A percentile compares a stretch with the other conserved stretches of the same genome.
Evolutionary conservation across 2,329 filamentous ascomycete genomes (phyloP).

Genomic region (Colletotrichum sansevieriae): DNA sequence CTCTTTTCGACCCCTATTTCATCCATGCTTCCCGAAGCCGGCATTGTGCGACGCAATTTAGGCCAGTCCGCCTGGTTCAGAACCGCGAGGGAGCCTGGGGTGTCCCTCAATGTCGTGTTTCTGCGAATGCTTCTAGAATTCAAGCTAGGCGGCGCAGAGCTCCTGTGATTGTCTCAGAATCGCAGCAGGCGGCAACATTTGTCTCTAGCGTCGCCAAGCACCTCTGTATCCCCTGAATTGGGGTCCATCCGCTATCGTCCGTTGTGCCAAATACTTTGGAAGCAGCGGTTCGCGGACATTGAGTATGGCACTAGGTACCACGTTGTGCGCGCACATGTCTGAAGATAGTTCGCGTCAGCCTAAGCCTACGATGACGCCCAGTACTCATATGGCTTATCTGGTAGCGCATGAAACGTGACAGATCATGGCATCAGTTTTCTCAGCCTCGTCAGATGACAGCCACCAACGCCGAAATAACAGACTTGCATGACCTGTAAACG

Average conservation of each 20-base stretch:
- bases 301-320: neutral
- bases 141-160: conserved; percentile 12
- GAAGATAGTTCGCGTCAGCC: neutral
- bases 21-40: neutral
- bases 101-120: conserved; percentile 12
- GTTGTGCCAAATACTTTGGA: neutral
- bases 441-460: conserved; percentile 17
- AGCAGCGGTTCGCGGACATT: neutral
- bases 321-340: conserved; percentile 1
- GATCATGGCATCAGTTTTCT: neutral
- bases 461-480: neutral
- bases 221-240: no score
- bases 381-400: conserved; percentile 4
- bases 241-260: neutral
- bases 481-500: neutral
- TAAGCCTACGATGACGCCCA: neutral
- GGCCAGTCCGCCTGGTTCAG: neutral
- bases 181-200: neutral
- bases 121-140: conserved; percentile 38
- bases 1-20: neutral
- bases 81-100: conserved; percentile 8
- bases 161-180: conserved; percentile 2
- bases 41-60: neutral
- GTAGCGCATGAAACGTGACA: conserved; percentile 1
- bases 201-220: neutral